These are phyloP conservation scores for Phytophthora idaei DNA, from an alignment of 352 stramenopile genomes.

Conservation along the genomic window DNA sequence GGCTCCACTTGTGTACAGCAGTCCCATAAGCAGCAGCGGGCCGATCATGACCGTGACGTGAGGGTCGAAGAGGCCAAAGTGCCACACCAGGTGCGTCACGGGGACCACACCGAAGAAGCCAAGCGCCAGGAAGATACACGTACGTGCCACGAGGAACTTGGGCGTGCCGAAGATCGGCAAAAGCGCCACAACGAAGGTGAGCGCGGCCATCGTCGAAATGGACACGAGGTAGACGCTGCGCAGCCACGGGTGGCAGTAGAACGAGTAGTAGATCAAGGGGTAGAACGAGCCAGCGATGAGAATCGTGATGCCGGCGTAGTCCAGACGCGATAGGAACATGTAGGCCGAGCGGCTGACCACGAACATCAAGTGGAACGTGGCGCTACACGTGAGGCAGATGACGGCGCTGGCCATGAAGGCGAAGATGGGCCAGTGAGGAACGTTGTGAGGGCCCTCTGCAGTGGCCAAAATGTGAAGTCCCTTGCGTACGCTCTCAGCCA, in stretches of 20 bases:
- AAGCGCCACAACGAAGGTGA: slow-evolving; percentile 78
- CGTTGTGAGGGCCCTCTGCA: slow-evolving; percentile 66
- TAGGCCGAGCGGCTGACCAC: slow-evolving; percentile 78
- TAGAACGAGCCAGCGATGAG: slow-evolving; percentile 89
- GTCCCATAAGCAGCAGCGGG: slow-evolving; percentile 73
- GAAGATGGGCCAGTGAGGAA: slow-evolving; percentile 85
- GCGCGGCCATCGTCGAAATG: slow-evolving; percentile 67
- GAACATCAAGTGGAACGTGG: slow-evolving; percentile 87
- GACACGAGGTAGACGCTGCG: slow-evolving; percentile 67
- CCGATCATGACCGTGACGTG: slow-evolving; percentile 88
- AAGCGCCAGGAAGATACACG: slow-evolving; percentile 77
- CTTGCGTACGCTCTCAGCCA: slow-evolving; percentile 82
- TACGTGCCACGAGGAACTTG: slow-evolving; percentile 76
- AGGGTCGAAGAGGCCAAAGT: slow-evolving; percentile 79
- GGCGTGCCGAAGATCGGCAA: slow-evolving; percentile 72
- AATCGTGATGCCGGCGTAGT: slow-evolving; percentile 89
- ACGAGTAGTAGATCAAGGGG: slow-evolving; percentile 90
- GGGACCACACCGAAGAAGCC: slow-evolving; percentile 85
- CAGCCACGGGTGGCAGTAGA: slow-evolving; percentile 82
- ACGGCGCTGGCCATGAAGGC: slow-evolving; percentile 87
- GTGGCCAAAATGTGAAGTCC: slow-evolving; percentile 76
- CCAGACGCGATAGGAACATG: slow-evolving; percentile 78
- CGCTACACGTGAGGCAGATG: slow-evolving; percentile 82
- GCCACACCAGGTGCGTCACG: slow-evolving; percentile 75
- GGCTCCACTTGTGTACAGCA: slow-evolving; percentile 79